phyloP scores from a whole-genome alignment of 2,329 filamentous ascomycete species.

The Diaporthe sp. region DNA sequence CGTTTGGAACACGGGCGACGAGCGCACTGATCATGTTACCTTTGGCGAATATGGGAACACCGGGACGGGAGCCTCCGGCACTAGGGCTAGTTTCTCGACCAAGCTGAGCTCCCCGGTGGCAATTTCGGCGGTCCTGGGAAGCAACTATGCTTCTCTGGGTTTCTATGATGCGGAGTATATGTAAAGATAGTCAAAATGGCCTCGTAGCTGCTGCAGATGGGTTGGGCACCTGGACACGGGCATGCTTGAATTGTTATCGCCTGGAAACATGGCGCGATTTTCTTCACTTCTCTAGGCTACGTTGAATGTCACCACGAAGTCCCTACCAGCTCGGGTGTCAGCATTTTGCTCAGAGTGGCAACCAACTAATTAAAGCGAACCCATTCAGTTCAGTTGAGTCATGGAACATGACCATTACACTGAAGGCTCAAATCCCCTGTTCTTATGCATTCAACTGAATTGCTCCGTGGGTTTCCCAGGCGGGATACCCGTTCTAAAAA shows the following conservation, averaged over 20 bases:
- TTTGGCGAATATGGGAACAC: slow-evolving; percentile 71
- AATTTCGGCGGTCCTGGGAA: slow-evolving; percentile 44
- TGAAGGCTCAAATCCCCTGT: neutral
- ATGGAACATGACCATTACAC: neutral
- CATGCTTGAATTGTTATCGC: neutral
- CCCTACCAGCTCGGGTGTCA: neutral
- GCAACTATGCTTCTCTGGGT: slow-evolving; percentile 39
- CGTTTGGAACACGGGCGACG: slow-evolving; percentile 60
- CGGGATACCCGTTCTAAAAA: too few relatives aligned
- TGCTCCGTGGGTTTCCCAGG: neutral
- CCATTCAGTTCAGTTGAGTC: neutral
- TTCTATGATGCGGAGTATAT: slow-evolving; percentile 45
- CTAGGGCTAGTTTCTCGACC: slow-evolving; percentile 56
- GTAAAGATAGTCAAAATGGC: slow-evolving; percentile 23
- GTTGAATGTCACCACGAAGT: neutral
- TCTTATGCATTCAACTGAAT: neutral
- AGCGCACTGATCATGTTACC: slow-evolving; percentile 61
- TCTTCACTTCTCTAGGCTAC: neutral
- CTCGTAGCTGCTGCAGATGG: neutral
- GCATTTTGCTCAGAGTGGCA: neutral
- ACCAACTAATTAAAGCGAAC: neutral
- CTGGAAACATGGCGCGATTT: neutral
- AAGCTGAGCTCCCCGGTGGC: slow-evolving; percentile 48
- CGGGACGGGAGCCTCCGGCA: slow-evolving; percentile 64
- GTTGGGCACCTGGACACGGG: neutral